Percentiles rank a stretch among this genome's conserved stretches.
Evolutionary conservation across 176 grass and related monocot genomes (phyloP).

Genomic region (Poa annua): DNA sequence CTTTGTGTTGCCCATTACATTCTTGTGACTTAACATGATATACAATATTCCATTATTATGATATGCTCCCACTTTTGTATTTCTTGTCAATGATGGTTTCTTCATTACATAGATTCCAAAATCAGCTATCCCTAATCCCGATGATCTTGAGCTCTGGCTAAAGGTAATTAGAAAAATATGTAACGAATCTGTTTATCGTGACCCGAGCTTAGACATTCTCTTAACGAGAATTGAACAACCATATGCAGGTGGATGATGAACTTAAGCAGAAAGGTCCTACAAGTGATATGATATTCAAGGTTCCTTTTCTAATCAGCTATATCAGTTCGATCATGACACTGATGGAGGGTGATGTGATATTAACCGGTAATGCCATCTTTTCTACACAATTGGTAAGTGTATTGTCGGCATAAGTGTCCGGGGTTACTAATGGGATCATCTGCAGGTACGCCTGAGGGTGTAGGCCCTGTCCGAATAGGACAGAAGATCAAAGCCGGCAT

Average conservation of each 20-base stretch:
- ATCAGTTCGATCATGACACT: slow-evolving; percentile 95
- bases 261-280: slow-evolving; percentile 87
- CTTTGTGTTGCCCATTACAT: neutral
- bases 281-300: slow-evolving; percentile 94
- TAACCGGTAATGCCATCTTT: slow-evolving; percentile 62
- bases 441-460: slow-evolving; percentile 86
- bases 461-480: slow-evolving; percentile 76
- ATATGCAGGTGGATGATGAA: slow-evolving; percentile 80
- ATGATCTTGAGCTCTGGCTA: slow-evolving; percentile 92
- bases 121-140: slow-evolving; percentile 71
- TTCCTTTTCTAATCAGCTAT: slow-evolving; percentile 92
- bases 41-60: neutral
- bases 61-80: no score
- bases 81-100: no score
- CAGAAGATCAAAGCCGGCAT: slow-evolving; percentile 96
- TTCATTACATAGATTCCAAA: slow-evolving; percentile 60
- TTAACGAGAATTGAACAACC: slow-evolving; percentile 22
- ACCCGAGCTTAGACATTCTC: neutral
- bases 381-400: neutral
- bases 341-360: slow-evolving; percentile 93
- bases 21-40: neutral
- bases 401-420: neutral
- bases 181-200: neutral
- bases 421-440: slow-evolving; percentile 14
- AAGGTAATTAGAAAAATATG: slow-evolving; percentile 61